These are phyloP conservation scores for Globisporangium perplexum DNA, from an alignment of 352 stramenopile genomes.

Conservation along the genomic window DNA sequence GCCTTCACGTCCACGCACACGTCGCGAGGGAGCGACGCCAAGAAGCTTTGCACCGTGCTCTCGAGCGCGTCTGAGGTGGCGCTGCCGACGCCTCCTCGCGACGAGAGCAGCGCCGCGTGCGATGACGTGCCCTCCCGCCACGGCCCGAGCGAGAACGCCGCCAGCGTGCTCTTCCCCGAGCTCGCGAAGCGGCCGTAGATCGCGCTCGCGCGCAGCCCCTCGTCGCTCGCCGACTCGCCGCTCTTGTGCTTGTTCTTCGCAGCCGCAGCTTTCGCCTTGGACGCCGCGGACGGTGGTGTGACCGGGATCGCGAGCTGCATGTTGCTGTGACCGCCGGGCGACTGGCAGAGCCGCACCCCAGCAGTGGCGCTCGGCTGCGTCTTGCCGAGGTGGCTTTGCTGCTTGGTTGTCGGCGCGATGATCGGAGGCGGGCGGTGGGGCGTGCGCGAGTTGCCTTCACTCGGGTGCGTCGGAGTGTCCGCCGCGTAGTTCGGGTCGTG, in stretches of 20 bases:
- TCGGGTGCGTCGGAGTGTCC: background rate
- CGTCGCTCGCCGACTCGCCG: background rate
- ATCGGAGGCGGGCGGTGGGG: constrained; percentile 22
- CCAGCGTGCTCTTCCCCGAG: background rate
- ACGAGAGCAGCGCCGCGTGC: background rate
- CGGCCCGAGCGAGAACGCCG: constrained; percentile 12
- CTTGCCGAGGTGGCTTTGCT: background rate
- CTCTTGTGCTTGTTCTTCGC: background rate
- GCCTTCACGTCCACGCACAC: constrained; percentile 36
- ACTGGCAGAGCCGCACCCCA: constrained; percentile 25
- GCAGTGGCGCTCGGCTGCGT: background rate
- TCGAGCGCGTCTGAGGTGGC: constrained; percentile 15
- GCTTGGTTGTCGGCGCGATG: background rate
- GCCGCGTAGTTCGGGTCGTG: background rate
- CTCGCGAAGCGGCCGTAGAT: constrained; percentile 7
- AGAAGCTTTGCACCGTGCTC: constrained; percentile 31
- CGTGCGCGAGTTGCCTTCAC: constrained; percentile 11
- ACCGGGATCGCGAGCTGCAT: constrained; percentile 35
- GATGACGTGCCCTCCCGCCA: constrained; percentile 5
- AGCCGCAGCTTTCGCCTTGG: background rate
- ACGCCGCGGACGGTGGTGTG: constrained; percentile 15
- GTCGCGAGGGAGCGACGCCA: constrained; percentile 28
- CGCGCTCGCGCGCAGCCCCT: constrained; percentile 10
- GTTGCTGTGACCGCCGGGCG: constrained; percentile 25
- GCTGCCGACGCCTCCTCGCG: too few species aligned